These are phyloP conservation scores for Thalia dealbata DNA, from an alignment of 176 grass and related monocot genomes.

Conservation along the genomic window DNA sequence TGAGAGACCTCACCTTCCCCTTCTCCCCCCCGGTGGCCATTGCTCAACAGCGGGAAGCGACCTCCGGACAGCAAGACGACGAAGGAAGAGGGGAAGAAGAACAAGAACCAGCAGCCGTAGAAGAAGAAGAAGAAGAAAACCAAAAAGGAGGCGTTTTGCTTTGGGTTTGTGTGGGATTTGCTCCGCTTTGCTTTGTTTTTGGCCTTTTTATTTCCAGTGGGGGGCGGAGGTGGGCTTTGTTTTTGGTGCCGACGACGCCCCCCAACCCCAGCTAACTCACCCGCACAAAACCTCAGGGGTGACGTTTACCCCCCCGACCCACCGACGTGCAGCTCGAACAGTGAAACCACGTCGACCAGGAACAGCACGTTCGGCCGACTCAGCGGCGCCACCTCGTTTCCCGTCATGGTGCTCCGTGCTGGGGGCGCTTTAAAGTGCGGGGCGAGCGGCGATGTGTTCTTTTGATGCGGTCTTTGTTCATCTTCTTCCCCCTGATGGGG, in stretches of 20 bases:
- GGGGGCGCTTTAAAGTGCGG: background rate
- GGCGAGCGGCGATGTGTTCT: conserved; percentile 1
- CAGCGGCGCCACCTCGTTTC: background rate
- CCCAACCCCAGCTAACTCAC: background rate
- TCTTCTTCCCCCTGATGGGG: background rate
- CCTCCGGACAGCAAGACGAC: background rate
- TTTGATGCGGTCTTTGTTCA: background rate
- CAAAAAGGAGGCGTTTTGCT: background rate
- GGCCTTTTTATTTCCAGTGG: background rate
- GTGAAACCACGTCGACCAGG: background rate
- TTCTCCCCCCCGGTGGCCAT: background rate
- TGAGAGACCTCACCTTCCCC: background rate
- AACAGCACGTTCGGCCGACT: background rate
- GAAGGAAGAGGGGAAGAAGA: background rate
- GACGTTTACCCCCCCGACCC: background rate
- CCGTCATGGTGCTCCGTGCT: background rate
- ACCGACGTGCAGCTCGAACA: background rate
- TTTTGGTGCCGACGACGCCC: background rate
- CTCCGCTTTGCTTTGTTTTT: background rate
- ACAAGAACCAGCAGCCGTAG: background rate
- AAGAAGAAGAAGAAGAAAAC: background rate
- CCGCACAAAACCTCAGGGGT: background rate
- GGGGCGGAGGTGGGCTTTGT: background rate
- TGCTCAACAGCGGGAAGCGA: background rate
- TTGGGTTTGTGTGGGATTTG: background rate